phyloP scores from a whole-genome alignment of 2,329 filamentous ascomycete genomes.

The Paraconiothyrium brasiliense region DNA sequence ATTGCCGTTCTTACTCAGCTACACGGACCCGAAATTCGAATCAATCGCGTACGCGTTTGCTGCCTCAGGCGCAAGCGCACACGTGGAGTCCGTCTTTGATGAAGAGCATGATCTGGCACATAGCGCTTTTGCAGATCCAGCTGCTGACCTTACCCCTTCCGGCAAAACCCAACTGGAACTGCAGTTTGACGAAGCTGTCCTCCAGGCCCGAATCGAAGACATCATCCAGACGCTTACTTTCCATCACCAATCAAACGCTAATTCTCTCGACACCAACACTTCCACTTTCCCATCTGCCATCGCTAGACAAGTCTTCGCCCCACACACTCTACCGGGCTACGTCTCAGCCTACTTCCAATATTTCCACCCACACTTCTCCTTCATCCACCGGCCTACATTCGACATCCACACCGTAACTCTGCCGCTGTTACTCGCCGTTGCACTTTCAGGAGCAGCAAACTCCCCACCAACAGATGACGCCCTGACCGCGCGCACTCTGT shows the following conservation, averaged over 20 bases:
- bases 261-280: not conserved
- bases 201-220: not conserved
- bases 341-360: slow-evolving; percentile 55
- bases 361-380: slow-evolving; percentile 57
- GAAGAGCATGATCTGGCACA: not conserved
- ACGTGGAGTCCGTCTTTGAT: slow-evolving; percentile 2
- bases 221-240: not conserved
- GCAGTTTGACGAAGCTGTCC: not conserved
- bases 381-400: slow-evolving; percentile 56
- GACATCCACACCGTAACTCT: slow-evolving; percentile 49
- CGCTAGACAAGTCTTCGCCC: slow-evolving; percentile 23
- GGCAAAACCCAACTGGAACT: too few relatives aligned
- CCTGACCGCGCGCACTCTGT: slow-evolving; percentile 20
- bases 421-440: slow-evolving; percentile 52
- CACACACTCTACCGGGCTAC: slow-evolving; percentile 31
- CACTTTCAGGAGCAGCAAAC: slow-evolving; percentile 49
- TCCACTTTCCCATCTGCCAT: slow-evolving; percentile 3
- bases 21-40: slow-evolving; percentile 23
- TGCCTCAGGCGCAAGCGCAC: slow-evolving; percentile 13
- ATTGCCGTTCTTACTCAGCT: slow-evolving; percentile 23
- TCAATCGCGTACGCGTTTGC: slow-evolving; percentile 21
- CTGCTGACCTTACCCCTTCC: too few relatives aligned
- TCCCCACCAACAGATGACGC: slow-evolving; percentile 23
- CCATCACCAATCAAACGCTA: slow-evolving; percentile 6
- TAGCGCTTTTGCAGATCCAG: not conserved